Percentiles rank a stretch among this genome's conserved stretches.
phyloP scores from a whole-genome alignment of 2,329 filamentous ascomycete genomes.

The Aspergillus udagawae region DNA sequence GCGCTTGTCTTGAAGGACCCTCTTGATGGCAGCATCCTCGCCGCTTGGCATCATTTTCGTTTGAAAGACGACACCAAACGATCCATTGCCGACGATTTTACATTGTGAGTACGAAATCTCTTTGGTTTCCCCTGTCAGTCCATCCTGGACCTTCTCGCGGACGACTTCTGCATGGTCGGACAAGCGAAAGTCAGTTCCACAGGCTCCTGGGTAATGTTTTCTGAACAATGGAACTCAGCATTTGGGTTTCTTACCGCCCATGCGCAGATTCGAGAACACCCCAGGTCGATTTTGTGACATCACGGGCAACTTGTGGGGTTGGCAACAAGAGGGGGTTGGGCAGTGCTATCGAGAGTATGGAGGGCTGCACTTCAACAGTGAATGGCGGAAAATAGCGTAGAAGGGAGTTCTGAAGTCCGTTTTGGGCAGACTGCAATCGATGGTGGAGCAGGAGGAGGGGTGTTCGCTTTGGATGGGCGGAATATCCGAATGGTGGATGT shows the following conservation, averaged over 20 bases:
- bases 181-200: constrained; percentile 13
- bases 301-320: constrained; percentile 31
- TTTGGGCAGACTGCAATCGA: constrained; percentile 45
- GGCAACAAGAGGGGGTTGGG: constrained; percentile 14
- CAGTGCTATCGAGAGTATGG: constrained; percentile 39
- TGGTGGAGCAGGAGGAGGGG: constrained; percentile 29
- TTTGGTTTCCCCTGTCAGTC: constrained; percentile 90
- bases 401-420: constrained; percentile 48
- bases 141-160: constrained; percentile 98
- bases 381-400: constrained; percentile 38
- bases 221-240: constrained; percentile 3
- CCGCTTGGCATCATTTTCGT: constrained; percentile 97
- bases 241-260: constrained; percentile 74
- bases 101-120: constrained; percentile 98
- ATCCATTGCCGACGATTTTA: constrained; percentile 99
- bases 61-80: constrained; percentile 98
- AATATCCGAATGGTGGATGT: constrained; percentile 31
- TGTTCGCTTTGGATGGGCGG: constrained; percentile 31
- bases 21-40: constrained; percentile 98
- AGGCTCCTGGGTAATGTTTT: background rate
- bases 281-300: constrained; percentile 93
- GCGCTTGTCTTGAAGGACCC: constrained; percentile 96
- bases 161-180: constrained; percentile 69
- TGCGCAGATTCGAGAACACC: constrained; percentile 83
- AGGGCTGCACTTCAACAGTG: constrained; percentile 44